These are phyloP conservation scores for Lathyrus aphaca DNA, from an alignment of 306 rosid species.

Conservation along the genomic window DNA sequence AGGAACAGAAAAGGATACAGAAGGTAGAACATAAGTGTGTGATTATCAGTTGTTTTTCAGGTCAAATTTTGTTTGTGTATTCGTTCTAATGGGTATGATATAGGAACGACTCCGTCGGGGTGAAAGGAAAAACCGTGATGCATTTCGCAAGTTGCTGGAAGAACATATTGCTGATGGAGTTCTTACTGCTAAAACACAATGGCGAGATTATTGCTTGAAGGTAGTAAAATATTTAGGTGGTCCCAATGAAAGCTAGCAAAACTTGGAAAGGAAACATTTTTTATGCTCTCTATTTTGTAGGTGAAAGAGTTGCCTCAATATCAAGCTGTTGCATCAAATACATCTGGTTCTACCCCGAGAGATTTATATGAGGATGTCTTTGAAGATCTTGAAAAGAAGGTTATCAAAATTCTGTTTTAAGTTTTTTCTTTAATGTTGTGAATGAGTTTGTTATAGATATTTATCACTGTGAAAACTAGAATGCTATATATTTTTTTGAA, in stretches of 20 bases:
- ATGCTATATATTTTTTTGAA: not conserved
- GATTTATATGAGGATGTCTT: slow-evolving; percentile 86
- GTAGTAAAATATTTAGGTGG: slow-evolving; percentile 43
- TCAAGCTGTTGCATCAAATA: slow-evolving; percentile 87
- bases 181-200: slow-evolving; percentile 82
- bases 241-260: slow-evolving; percentile 30
- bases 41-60: slow-evolving; percentile 31
- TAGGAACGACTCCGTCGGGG: slow-evolving; percentile 77
- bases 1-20: slow-evolving; percentile 81
- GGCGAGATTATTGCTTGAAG: slow-evolving; percentile 93
- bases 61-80: slow-evolving; percentile 32
- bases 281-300: slow-evolving; percentile 48
- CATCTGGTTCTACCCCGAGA: slow-evolving; percentile 92
- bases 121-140: slow-evolving; percentile 98
- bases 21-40: slow-evolving; percentile 56
- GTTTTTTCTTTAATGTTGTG: slow-evolving; percentile 25
- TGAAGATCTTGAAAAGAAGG: slow-evolving; percentile 86
- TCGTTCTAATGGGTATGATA: slow-evolving; percentile 21
- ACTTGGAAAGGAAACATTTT: slow-evolving; percentile 8
- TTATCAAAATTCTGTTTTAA: slow-evolving; percentile 33
- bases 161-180: slow-evolving; percentile 70
- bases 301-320: slow-evolving; percentile 88
- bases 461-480: slow-evolving; percentile 8
- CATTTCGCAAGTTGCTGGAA: slow-evolving; percentile 84
- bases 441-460: slow-evolving; percentile 10